phyloP scores from a whole-genome alignment of 169 alveolate genomes.

The Blepharisma undulans region DNA sequence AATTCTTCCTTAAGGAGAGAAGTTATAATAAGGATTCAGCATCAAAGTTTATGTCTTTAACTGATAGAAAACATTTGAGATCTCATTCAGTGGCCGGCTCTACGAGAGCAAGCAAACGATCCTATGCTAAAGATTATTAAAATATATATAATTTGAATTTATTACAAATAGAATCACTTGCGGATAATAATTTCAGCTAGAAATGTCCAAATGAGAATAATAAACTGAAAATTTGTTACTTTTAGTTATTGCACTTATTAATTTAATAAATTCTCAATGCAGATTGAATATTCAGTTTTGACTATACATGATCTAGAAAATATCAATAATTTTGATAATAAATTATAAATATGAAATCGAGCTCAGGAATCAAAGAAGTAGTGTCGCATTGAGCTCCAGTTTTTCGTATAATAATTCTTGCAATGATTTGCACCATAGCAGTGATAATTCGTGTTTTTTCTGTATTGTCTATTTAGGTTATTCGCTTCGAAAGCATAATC shows the following conservation, averaged over 20 bases:
- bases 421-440: conserved; percentile 47
- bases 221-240: too few species aligned
- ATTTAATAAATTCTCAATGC: too few species aligned
- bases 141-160: too few species aligned
- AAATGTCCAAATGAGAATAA: too few species aligned
- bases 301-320: too few species aligned
- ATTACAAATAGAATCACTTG: too few species aligned
- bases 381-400: conserved; percentile 54
- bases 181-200: too few species aligned
- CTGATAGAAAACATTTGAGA: neutral
- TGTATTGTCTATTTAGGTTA: conserved; percentile 64
- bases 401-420: conserved; percentile 48
- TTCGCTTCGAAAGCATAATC: conserved; percentile 94
- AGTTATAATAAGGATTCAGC: neutral
- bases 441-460: conserved; percentile 36
- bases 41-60: neutral
- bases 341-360: neutral
- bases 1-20: neutral
- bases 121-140: neutral
- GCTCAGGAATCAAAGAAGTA: neutral
- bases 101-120: neutral
- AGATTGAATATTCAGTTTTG: too few species aligned
- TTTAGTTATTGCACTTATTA: too few species aligned
- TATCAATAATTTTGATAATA: neutral
- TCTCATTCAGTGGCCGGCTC: neutral